These are phyloP conservation scores for Artemisia argyi DNA, from an alignment of 129 eudicot genomes.

Conservation along the genomic window DNA sequence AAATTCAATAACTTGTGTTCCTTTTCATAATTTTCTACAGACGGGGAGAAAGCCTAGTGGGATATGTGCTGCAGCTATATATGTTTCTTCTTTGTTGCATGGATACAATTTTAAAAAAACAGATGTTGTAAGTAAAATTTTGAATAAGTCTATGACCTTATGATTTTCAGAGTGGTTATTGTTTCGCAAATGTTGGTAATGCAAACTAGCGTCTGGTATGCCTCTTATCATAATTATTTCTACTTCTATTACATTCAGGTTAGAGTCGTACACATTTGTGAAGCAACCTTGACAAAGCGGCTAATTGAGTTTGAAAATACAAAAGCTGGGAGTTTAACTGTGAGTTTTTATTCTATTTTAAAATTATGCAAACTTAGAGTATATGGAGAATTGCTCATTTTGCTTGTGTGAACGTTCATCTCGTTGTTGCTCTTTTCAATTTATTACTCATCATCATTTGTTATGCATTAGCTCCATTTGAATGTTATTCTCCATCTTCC, in stretches of 20 bases:
- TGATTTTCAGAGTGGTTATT: not conserved
- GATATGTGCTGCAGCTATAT: conserved; percentile 83
- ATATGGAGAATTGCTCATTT: conserved; percentile 19
- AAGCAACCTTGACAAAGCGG: conserved; percentile 68
- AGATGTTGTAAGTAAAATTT: conserved; percentile 50
- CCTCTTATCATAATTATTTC: not conserved
- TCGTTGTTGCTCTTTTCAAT: not conserved
- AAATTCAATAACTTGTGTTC: conserved; percentile 2
- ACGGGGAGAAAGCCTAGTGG: conserved; percentile 91
- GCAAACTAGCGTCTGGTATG: not conserved
- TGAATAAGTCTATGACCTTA: not conserved
- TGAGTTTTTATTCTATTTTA: conserved; percentile 30
- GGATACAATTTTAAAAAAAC: conserved; percentile 54
- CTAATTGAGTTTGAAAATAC: conserved; percentile 81
- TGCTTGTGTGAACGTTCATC: conserved; percentile 4
- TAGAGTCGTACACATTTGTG: conserved; percentile 71
- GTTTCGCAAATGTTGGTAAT: not conserved
- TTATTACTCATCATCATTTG: not conserved
- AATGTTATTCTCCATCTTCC: not conserved
- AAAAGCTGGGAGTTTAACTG: conserved; percentile 65
- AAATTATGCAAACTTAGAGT: no score
- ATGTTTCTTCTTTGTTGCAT: conserved; percentile 54
- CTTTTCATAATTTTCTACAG: conserved; percentile 30
- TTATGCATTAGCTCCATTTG: no score
- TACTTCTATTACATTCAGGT: conserved; percentile 36